Conservation (phyloP, 495 filamentous ascomycete species). For the Penicillium roqueforti region DNA sequence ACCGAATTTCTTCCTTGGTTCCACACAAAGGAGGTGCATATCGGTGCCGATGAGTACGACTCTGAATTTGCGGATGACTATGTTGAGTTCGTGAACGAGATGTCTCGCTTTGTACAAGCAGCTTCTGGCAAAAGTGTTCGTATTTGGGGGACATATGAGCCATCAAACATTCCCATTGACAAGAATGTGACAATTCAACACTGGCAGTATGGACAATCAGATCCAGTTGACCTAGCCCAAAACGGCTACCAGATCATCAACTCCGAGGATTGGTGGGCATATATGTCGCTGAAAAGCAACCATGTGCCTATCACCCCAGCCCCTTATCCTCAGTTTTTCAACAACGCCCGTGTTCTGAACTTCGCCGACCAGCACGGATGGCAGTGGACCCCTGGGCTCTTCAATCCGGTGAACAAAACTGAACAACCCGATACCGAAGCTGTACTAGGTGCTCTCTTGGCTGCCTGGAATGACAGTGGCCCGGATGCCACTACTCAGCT, state of each 20-base stretch:
- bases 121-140: slow-evolving; percentile 44
- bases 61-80: slow-evolving; percentile 47
- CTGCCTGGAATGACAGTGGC: slow-evolving; percentile 56
- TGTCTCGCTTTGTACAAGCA: slow-evolving; percentile 41
- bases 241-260: slow-evolving; percentile 48
- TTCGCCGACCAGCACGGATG: slow-evolving; percentile 39
- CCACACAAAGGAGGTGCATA: slow-evolving; percentile 52
- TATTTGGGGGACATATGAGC: slow-evolving; percentile 54
- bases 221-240: slow-evolving; percentile 40
- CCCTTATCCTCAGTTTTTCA: slow-evolving; percentile 52
- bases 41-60: slow-evolving; percentile 56
- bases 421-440: slow-evolving; percentile 27
- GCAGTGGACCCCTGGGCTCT: slow-evolving; percentile 50
- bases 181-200: slow-evolving; percentile 49
- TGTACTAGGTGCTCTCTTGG: slow-evolving; percentile 49
- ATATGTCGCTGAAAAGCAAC: slow-evolving; percentile 53
- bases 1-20: slow-evolving; percentile 55
- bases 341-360: slow-evolving; percentile 44
- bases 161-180: slow-evolving; percentile 36
- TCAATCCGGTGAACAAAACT: slow-evolving; percentile 43
- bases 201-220: slow-evolving; percentile 56
- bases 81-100: slow-evolving; percentile 51
- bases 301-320: slow-evolving; percentile 51
- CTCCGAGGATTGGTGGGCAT: slow-evolving; percentile 55
- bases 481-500: slow-evolving; percentile 54